Conservation (phyloP, 345 rosid genomes). For the Populus tremula region DNA sequence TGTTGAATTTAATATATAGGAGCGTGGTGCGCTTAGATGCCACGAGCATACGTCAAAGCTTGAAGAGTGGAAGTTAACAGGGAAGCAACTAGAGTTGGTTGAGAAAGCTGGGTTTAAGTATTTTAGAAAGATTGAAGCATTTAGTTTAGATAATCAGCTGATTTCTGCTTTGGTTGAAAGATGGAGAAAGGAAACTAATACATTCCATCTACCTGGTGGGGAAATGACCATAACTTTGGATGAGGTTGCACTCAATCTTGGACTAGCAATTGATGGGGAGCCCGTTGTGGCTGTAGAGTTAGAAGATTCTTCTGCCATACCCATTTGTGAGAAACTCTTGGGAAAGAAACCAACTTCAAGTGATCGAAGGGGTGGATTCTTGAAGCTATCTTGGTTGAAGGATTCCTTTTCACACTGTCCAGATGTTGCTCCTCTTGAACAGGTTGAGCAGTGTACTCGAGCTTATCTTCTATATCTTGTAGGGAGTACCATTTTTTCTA, state of each 20-base stretch:
- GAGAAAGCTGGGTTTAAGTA: constrained; percentile 86
- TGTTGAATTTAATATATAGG: constrained; percentile 35
- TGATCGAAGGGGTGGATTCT: constrained; percentile 94
- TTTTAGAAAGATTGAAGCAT: constrained; percentile 74
- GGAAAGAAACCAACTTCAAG: constrained; percentile 63
- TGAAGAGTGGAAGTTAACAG: constrained; percentile 76
- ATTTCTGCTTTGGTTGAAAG: constrained; percentile 92
- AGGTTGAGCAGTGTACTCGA: constrained; percentile 61
- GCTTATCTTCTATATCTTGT: constrained; percentile 87
- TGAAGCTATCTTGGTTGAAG: constrained; percentile 92
- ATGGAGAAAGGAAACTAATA: constrained; percentile 95
- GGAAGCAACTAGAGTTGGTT: constrained; percentile 67
- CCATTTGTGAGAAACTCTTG: constrained; percentile 62
- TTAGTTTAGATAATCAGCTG: constrained; percentile 89
- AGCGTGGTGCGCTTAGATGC: constrained; percentile 94
- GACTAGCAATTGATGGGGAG: constrained; percentile 81
- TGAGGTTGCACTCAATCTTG: constrained; percentile 70
- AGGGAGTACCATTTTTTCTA: constrained; percentile 89
- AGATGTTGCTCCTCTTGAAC: constrained; percentile 55
- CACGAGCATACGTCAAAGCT: constrained; percentile 94
- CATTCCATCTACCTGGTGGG: constrained; percentile 77
- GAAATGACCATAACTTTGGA: constrained; percentile 88
- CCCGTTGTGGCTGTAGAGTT: constrained; percentile 62
- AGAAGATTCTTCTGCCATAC: constrained; percentile 66
- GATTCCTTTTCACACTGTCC: constrained; percentile 74